Evolutionary conservation across 179 eudicot genomes (phyloP), one percentile per base, ranked within the genome.

Genomic region (Carnegiea gigantea): DNA sequence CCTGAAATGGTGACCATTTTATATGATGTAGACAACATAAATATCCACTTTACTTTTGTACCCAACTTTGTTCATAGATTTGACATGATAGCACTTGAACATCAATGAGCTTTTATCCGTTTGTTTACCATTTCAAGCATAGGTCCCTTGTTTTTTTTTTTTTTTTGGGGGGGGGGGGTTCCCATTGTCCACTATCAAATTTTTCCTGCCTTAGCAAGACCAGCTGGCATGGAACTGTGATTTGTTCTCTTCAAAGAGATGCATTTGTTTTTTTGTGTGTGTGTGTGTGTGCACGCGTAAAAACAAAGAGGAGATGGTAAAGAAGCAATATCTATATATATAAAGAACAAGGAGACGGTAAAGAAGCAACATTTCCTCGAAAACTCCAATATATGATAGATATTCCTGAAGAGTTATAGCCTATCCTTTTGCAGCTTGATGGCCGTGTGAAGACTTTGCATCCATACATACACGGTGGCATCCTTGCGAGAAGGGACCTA

Each of bases 401-500:
- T 54, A 28, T 67, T 67, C 24, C 12, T 24, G 57, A 76, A 28
- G 30, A 36, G 8, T 60, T 28, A 64, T 38, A 74, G 10, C 1
- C 33, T 76, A 11, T 80, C 81, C 65, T 40, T 85, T 83, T 85
- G 49, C 92, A 96, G 99, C 99, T 96, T 84, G 99, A 96, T 89
- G 99, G 99, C 70, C 99, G 99, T 83, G 99, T 96, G 82, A 96
- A 96, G 89, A 96, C 98, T 57, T 89, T 96, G 79, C 99, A 96
- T 88, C 99, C 99, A 53, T 76, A 72, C 78, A 83, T 96, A 68
- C 98, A 96, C 88, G 99, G 98, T 4, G 99, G 97, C 77, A 96
- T 94, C 80, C 98, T 96, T 90, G 99, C 99, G 79, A 90, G 93
- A 90, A 92, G 98, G 85, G 97, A 92, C 86, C 90, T 83, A 76